Evolutionary conservation across 2,329 filamentous ascomycete genomes (phyloP).

Genomic region (Nothophoma quercina): DNA sequence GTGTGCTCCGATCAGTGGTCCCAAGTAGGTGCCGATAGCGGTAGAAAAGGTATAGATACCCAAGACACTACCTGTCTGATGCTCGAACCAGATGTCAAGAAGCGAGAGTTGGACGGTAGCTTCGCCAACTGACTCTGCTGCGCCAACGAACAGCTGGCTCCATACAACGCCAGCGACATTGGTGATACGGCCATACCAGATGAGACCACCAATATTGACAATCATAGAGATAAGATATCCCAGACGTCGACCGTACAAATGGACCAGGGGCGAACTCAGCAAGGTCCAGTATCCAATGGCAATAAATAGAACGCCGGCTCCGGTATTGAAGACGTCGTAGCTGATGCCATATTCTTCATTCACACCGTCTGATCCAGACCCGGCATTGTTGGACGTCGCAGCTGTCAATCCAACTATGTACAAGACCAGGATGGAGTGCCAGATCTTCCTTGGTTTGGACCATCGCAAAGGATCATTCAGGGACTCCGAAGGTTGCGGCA

Average conservation of each 20-base stretch:
- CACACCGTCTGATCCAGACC: slow-evolving; percentile 27
- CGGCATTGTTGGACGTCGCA: slow-evolving; percentile 30
- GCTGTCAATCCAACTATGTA: slow-evolving; percentile 29
- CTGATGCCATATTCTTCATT: slow-evolving; percentile 29
- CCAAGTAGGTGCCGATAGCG: slow-evolving; percentile 28
- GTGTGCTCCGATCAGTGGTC: slow-evolving; percentile 25
- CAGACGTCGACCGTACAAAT: slow-evolving; percentile 28
- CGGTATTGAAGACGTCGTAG: slow-evolving; percentile 31
- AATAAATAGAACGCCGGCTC: slow-evolving; percentile 28
- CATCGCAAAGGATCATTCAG: slow-evolving; percentile 62
- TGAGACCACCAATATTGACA: slow-evolving; percentile 29
- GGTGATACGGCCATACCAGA: slow-evolving; percentile 30
- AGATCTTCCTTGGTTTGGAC: slow-evolving; percentile 54
- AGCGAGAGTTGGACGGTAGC: slow-evolving; percentile 26
- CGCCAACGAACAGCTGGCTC: slow-evolving; percentile 32
- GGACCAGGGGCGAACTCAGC: slow-evolving; percentile 27
- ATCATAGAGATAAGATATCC: slow-evolving; percentile 27
- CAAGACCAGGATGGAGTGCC: slow-evolving; percentile 28
- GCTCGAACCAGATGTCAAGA: slow-evolving; percentile 30
- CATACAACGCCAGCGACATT: slow-evolving; percentile 24
- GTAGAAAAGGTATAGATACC: slow-evolving; percentile 28
- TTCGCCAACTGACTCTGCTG: slow-evolving; percentile 27
- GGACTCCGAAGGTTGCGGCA: slow-evolving; percentile 60
- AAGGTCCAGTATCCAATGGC: slow-evolving; percentile 30
- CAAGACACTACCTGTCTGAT: slow-evolving; percentile 28